Conservation (phyloP, 495 filamentous ascomycete genomes). For the Aspergillus funiculosus region DNA sequence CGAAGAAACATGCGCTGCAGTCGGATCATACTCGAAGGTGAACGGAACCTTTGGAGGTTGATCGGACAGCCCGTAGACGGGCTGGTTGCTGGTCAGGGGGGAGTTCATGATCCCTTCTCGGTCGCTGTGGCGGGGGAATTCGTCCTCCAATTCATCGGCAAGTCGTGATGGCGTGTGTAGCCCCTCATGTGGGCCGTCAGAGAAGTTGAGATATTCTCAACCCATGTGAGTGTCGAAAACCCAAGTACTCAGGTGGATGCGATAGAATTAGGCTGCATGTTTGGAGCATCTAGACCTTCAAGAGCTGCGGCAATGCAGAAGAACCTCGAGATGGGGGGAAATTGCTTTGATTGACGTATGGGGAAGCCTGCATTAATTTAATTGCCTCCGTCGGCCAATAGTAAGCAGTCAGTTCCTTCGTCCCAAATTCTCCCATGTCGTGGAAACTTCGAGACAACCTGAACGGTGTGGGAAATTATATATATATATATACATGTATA, state of each 20-base stretch:
- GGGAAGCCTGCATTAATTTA: slow-evolving; percentile 8
- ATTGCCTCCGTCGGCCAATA: neutral
- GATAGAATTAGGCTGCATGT: neutral
- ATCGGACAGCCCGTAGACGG: slow-evolving; percentile 14
- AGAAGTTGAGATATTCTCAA: neutral
- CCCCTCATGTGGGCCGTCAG: slow-evolving; percentile 6
- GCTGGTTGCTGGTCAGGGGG: slow-evolving; percentile 12
- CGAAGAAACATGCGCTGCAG: slow-evolving; percentile 1
- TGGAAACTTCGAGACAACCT: too few relatives aligned
- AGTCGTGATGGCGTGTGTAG: slow-evolving; percentile 2
- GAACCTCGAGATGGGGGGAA: neutral
- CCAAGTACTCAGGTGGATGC: neutral
- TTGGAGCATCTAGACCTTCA: slow-evolving; percentile 2
- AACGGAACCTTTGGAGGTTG: slow-evolving; percentile 5
- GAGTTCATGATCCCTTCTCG: slow-evolving; percentile 21
- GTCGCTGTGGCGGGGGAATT: slow-evolving; percentile 20
- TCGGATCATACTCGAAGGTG: slow-evolving; percentile 4
- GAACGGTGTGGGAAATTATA: too few relatives aligned
- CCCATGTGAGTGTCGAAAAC: neutral
- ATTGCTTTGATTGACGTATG: slow-evolving; percentile 4
- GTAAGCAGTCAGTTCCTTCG: too few relatives aligned
- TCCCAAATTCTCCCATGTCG: too few relatives aligned
- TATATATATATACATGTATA: too few relatives aligned
- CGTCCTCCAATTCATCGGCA: slow-evolving; percentile 17
- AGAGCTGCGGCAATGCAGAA: slow-evolving; percentile 2